Conservation (phyloP, 1,284 basidiomycete genomes). For the Lignosus rhinocerotis region DNA sequence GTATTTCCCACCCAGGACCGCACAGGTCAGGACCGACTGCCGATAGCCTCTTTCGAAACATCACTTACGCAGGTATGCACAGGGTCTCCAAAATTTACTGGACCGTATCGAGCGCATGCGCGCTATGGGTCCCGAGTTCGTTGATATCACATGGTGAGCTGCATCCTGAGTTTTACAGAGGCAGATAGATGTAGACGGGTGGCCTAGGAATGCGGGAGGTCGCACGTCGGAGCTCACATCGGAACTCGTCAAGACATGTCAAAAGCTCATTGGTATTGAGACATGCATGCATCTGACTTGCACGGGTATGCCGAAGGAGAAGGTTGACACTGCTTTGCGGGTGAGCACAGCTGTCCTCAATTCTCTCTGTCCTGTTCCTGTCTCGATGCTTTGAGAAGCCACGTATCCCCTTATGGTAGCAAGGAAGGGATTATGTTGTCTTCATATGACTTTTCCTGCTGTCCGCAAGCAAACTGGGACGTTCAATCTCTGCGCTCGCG, state of each 20-base stretch:
- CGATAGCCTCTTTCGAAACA: slow-evolving; percentile 14
- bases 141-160: slow-evolving; percentile 93
- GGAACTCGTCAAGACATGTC: slow-evolving; percentile 96
- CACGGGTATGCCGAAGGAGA: slow-evolving; percentile 95
- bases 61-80: slow-evolving; percentile 9
- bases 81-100: slow-evolving; percentile 92
- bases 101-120: slow-evolving; percentile 99
- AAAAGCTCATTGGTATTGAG: slow-evolving; percentile 89
- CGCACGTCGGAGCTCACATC: slow-evolving; percentile 90
- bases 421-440: no score
- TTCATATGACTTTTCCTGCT: no score
- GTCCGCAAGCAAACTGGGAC: no score
- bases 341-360: slow-evolving; percentile 47
- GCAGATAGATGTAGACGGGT: slow-evolving; percentile 1
- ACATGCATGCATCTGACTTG: slow-evolving; percentile 99
- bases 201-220: slow-evolving; percentile 88
- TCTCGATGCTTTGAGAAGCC: neutral
- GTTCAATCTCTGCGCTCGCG: no score
- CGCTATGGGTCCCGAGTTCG: slow-evolving; percentile 92
- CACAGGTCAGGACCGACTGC: slow-evolving; percentile 63
- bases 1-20: slow-evolving; percentile 94
- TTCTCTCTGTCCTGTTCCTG: slow-evolving; percentile 9
- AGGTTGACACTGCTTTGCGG: slow-evolving; percentile 87
- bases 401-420: no score
- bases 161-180: slow-evolving; percentile 5